These are phyloP conservation scores for Xylaria multiplex DNA, from an alignment of 2,329 filamentous ascomycete genomes.

Conservation along the genomic window DNA sequence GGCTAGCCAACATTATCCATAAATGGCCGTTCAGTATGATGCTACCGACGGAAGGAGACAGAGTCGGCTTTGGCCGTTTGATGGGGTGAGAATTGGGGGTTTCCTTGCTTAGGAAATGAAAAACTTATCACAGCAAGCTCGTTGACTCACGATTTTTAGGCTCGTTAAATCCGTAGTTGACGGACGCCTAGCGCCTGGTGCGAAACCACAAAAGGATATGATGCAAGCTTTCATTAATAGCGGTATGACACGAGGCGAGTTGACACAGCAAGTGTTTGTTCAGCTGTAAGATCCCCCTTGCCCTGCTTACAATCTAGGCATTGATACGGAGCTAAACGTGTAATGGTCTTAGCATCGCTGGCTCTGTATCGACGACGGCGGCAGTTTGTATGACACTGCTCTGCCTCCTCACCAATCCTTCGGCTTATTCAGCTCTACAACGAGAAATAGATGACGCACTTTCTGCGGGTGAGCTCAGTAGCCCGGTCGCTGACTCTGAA, in stretches of 20 bases:
- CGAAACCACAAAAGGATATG: constrained; percentile 51
- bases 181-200: constrained; percentile 42
- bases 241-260: constrained; percentile 50
- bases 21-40: constrained; percentile 52
- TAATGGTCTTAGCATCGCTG: constrained; percentile 36
- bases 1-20: constrained; percentile 50
- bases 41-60: constrained; percentile 52
- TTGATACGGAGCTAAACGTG: not conserved
- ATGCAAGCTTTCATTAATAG: constrained; percentile 54
- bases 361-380: constrained; percentile 42
- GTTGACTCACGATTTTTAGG: constrained; percentile 37
- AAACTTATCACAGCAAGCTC: not conserved
- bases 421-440: constrained; percentile 36
- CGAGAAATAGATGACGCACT: constrained; percentile 39
- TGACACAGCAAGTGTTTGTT: constrained; percentile 54
- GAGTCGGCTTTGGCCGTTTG: constrained; percentile 53
- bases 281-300: constrained; percentile 48
- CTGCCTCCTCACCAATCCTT: constrained; percentile 41
- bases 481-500: constrained; percentile 46
- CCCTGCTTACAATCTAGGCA: not conserved
- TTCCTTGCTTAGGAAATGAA: not conserved
- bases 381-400: constrained; percentile 45
- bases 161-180: constrained; percentile 45
- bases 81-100: constrained; percentile 49
- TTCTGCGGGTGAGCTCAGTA: constrained; percentile 39